phyloP scores from a whole-genome alignment of 352 stramenopile genomes.

The Phytophthora nicotianae region DNA sequence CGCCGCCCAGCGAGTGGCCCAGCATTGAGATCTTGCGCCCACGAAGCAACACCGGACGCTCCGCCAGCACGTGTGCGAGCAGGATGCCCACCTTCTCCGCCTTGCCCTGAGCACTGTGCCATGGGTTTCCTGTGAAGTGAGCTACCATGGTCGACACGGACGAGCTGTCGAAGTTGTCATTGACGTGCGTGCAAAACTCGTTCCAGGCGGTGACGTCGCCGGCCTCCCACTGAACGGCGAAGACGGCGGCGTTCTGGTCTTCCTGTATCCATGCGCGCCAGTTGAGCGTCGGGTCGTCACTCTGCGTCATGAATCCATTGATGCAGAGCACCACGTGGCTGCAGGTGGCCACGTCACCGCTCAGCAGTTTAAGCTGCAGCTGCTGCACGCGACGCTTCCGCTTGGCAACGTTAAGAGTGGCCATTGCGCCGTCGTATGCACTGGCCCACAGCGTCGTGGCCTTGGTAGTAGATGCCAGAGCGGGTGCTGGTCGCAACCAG shows the following conservation, averaged over 20 bases:
- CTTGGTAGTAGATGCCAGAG: conserved; percentile 1
- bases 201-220: conserved; percentile 76
- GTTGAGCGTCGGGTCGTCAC: conserved; percentile 64
- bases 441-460: conserved; percentile 64
- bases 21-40: conserved; percentile 69
- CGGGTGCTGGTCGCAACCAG: conserved; percentile 50
- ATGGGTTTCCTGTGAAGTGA: conserved; percentile 84
- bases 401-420: conserved; percentile 71
- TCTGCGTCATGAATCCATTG: conserved; percentile 89
- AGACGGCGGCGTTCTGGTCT: conserved; percentile 48
- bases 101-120: conserved; percentile 85
- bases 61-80: conserved; percentile 68
- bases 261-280: conserved; percentile 59
- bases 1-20: conserved; percentile 80
- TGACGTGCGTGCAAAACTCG: conserved; percentile 76
- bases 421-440: conserved; percentile 74
- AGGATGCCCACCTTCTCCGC: conserved; percentile 76
- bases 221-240: conserved; percentile 81
- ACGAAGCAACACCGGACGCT: conserved; percentile 52
- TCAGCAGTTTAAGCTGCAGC: conserved; percentile 64
- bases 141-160: conserved; percentile 63
- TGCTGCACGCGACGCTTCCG: conserved; percentile 73
- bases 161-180: conserved; percentile 59
- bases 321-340: conserved; percentile 79
- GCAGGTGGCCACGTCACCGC: conserved; percentile 59